phyloP scores from a whole-genome alignment of 148 eudicot genomes.

The Cornus controversa region DNA sequence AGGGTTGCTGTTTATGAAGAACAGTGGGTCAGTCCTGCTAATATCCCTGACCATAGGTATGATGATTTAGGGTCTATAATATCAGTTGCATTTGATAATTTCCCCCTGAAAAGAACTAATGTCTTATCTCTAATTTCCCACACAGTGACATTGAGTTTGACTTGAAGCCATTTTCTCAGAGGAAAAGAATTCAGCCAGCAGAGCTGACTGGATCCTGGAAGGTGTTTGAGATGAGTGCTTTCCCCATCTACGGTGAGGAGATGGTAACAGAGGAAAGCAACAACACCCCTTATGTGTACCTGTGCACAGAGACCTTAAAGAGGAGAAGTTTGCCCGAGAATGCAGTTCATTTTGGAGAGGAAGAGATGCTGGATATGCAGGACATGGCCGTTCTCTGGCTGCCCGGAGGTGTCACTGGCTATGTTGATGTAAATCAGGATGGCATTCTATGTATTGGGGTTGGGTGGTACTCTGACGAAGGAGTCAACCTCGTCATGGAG shows the following conservation, averaged over 20 bases:
- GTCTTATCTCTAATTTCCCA: neutral
- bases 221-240: slow-evolving; percentile 93
- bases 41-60: slow-evolving; percentile 71
- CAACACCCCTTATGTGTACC: slow-evolving; percentile 67
- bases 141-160: slow-evolving; percentile 73
- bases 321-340: slow-evolving; percentile 78
- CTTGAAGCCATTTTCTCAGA: slow-evolving; percentile 85
- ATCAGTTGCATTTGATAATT: neutral
- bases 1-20: slow-evolving; percentile 97
- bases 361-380: slow-evolving; percentile 83
- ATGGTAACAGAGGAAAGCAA: slow-evolving; percentile 35
- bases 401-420: slow-evolving; percentile 90
- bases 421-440: slow-evolving; percentile 82
- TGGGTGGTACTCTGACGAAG: slow-evolving; percentile 98
- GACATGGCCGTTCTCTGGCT: slow-evolving; percentile 89
- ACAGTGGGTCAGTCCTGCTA: slow-evolving; percentile 89
- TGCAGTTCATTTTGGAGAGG: slow-evolving; percentile 73
- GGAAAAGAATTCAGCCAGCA: slow-evolving; percentile 71
- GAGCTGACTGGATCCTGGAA: slow-evolving; percentile 90
- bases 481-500: slow-evolving; percentile 95
- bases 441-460: slow-evolving; percentile 91
- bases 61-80: neutral
- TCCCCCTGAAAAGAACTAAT: neutral
- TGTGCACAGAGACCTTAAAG: slow-evolving; percentile 85
- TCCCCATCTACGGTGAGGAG: slow-evolving; percentile 82